A percentile compares a stretch with the other conserved stretches of the same genome.
phyloP scores from a whole-genome alignment of 1,284 basidiomycete species.

The Irpex sp. region DNA sequence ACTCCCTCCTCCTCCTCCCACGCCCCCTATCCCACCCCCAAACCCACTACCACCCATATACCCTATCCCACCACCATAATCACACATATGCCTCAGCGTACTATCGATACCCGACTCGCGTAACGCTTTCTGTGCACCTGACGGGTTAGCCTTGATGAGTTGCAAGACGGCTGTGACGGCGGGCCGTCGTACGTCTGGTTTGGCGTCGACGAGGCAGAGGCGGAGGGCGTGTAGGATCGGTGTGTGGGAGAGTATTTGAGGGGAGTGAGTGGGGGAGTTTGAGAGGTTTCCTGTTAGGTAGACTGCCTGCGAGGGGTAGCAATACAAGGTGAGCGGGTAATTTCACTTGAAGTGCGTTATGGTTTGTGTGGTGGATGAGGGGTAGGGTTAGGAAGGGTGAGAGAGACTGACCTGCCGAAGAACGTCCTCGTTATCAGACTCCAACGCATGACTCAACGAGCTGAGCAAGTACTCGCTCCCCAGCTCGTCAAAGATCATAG shows the following conservation, averaged over 20 bases:
- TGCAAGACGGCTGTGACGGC: slow-evolving; percentile 55
- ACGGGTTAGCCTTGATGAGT: slow-evolving; percentile 38
- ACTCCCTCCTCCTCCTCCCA: slow-evolving; percentile 13
- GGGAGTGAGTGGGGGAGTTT: slow-evolving; percentile 49
- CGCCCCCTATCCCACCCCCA: slow-evolving; percentile 27
- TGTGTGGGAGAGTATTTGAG: slow-evolving; percentile 44
- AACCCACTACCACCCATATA: slow-evolving; percentile 35
- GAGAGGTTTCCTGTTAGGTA: slow-evolving; percentile 61
- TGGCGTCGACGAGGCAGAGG: slow-evolving; percentile 52
- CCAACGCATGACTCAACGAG: slow-evolving; percentile 42
- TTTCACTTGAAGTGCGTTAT: too few species aligned
- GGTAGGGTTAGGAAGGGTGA: too few species aligned
- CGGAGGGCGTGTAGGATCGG: slow-evolving; percentile 50
- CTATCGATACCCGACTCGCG: slow-evolving; percentile 41
- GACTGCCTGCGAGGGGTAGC: too few species aligned
- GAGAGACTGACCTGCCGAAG: too few species aligned
- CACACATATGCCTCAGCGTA: slow-evolving; percentile 46
- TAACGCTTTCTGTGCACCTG: slow-evolving; percentile 31
- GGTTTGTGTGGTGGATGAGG: too few species aligned
- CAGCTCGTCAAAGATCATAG: slow-evolving; percentile 52
- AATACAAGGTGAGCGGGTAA: too few species aligned
- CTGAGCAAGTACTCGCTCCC: slow-evolving; percentile 41
- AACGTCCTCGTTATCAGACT: slow-evolving; percentile 47
- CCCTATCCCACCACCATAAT: slow-evolving; percentile 37
- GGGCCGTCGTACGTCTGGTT: slow-evolving; percentile 54